Conservation (phyloP, 2,329 filamentous ascomycete species). For the Pseudofabraea citricarpa region DNA sequence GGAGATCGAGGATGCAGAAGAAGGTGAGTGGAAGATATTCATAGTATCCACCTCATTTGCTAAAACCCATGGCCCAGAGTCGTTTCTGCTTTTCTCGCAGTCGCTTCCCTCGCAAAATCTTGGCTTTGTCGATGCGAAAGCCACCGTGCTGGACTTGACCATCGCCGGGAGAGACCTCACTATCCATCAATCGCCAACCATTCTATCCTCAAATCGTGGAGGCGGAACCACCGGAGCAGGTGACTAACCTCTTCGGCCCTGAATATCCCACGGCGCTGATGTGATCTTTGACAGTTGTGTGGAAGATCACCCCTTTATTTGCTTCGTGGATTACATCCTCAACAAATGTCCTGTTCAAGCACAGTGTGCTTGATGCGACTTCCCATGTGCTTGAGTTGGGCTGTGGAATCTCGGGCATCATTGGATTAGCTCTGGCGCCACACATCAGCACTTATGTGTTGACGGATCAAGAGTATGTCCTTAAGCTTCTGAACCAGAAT, state of each 20-base stretch:
- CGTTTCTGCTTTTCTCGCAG: slow-evolving; percentile 80
- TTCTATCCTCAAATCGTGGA: slow-evolving; percentile 71
- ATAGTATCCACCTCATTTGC: background rate
- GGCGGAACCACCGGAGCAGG: slow-evolving; percentile 71
- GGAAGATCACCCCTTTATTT: slow-evolving; percentile 83
- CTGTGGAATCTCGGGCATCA: slow-evolving; percentile 78
- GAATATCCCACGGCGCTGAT: background rate
- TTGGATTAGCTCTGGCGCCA: slow-evolving; percentile 64
- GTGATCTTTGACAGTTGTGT: slow-evolving; percentile 67
- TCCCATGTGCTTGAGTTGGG: slow-evolving; percentile 77
- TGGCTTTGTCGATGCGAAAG: slow-evolving; percentile 76
- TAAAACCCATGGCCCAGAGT: slow-evolving; percentile 52
- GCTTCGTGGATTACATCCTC: slow-evolving; percentile 70
- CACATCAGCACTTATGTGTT: slow-evolving; percentile 62
- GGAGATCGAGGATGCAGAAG: slow-evolving; percentile 51
- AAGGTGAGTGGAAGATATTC: slow-evolving; percentile 40
- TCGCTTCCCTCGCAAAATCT: slow-evolving; percentile 70
- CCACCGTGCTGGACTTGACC: slow-evolving; percentile 58
- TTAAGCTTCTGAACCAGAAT: slow-evolving; percentile 72
- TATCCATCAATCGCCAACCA: slow-evolving; percentile 77
- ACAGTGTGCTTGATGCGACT: slow-evolving; percentile 43
- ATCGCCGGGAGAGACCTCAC: slow-evolving; percentile 67
- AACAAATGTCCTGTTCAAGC: slow-evolving; percentile 57
- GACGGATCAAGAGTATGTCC: slow-evolving; percentile 85
- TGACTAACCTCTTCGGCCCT: slow-evolving; percentile 23